phyloP scores from a whole-genome alignment of 768 basidiomycete species.

The Mycena haematopus region DNA sequence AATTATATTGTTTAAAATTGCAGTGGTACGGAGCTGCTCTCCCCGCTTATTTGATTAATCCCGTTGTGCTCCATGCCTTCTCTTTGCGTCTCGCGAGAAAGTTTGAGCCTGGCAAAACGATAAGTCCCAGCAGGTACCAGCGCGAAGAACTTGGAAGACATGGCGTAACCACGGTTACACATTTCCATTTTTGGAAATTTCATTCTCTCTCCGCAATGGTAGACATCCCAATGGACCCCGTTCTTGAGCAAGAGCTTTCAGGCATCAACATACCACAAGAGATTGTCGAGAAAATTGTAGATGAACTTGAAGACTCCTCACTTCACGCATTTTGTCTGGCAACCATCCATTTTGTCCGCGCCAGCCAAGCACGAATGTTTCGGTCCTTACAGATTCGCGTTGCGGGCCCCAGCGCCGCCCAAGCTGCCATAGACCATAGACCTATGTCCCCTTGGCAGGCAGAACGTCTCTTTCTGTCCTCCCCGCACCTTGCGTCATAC shows the following conservation, averaged over 20 bases:
- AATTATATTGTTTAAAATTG: background rate
- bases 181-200: too few species aligned
- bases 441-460: slow-evolving; percentile 1
- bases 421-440: background rate
- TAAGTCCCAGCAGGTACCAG: too few species aligned
- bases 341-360: background rate
- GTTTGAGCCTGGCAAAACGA: too few species aligned
- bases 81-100: too few species aligned
- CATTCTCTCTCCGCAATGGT: too few species aligned
- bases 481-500: background rate
- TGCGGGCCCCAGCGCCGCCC: background rate
- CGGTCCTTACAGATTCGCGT: background rate
- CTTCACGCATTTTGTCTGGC: background rate
- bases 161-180: too few species aligned
- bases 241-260: background rate
- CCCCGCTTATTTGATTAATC: too few species aligned
- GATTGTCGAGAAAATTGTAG: background rate
- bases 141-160: too few species aligned
- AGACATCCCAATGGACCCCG: too few species aligned
- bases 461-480: background rate
- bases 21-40: too few species aligned
- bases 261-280: background rate
- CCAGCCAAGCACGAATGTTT: background rate
- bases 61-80: too few species aligned
- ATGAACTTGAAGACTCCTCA: background rate